Evolutionary conservation across 2,329 filamentous ascomycete species (phyloP).

Genomic region (Colletotrichum tanaceti): DNA sequence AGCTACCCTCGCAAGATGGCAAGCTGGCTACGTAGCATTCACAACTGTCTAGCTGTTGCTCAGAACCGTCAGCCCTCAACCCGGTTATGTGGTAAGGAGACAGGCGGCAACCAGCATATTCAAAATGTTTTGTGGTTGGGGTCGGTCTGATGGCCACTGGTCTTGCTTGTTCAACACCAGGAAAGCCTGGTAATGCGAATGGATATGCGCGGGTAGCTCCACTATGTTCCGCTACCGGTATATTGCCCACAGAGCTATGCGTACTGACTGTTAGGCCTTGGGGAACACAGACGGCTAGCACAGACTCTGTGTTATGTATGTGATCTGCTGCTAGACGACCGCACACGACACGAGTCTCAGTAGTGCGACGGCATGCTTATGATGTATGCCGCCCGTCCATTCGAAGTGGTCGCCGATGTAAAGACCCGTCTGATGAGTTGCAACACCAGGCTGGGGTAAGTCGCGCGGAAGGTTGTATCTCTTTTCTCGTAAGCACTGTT

Average conservation of each 20-base stretch:
- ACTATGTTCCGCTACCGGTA: background rate
- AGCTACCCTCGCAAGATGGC: background rate
- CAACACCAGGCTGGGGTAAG: background rate
- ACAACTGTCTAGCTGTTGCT: background rate
- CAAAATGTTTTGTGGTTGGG: background rate
- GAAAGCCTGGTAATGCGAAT: background rate
- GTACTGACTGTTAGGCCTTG: background rate
- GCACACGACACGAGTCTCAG: slow-evolving; percentile 28
- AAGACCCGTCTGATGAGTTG: slow-evolving; percentile 25
- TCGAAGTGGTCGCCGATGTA: slow-evolving; percentile 23
- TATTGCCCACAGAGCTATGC: background rate
- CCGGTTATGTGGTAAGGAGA: slow-evolving; percentile 14
- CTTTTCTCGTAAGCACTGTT: background rate
- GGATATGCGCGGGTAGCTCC: slow-evolving; percentile 2
- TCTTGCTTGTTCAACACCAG: slow-evolving; percentile 10
- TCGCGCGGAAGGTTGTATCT: background rate
- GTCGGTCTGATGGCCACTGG: slow-evolving; percentile 2
- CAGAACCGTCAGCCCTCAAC: background rate
- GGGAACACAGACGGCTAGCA: background rate
- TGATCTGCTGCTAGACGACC: slow-evolving; percentile 16
- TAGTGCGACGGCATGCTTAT: slow-evolving; percentile 16
- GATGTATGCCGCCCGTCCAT: slow-evolving; percentile 6
- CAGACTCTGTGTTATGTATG: slow-evolving; percentile 11
- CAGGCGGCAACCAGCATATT: slow-evolving; percentile 22
- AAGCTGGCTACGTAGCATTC: background rate